These are phyloP conservation scores for Postia placenta DNA, from an alignment of 768 basidiomycete species.

Conservation along the genomic window DNA sequence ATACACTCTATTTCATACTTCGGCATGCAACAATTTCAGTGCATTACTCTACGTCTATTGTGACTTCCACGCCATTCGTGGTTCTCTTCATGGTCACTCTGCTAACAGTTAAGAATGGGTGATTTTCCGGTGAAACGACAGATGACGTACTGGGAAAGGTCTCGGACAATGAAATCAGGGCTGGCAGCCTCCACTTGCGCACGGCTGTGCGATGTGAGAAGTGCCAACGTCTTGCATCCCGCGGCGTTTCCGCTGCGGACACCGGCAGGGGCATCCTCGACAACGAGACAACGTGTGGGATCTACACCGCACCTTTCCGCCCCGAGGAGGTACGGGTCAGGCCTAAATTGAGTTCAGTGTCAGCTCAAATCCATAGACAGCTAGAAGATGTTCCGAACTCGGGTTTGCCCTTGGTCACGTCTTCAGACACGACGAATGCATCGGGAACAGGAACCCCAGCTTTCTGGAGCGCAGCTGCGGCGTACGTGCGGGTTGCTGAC, in stretches of 20 bases:
- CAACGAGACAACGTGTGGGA: slow-evolving; percentile 70
- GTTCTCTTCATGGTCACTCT: slow-evolving; percentile 27
- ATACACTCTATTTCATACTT: background rate
- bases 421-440: slow-evolving; percentile 77
- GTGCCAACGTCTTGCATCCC: slow-evolving; percentile 78
- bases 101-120: background rate
- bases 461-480: slow-evolving; percentile 58
- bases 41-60: slow-evolving; percentile 28
- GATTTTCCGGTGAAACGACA: background rate
- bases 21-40: background rate
- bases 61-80: slow-evolving; percentile 38
- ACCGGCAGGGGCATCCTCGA: slow-evolving; percentile 90
- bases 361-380: background rate
- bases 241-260: slow-evolving; percentile 74
- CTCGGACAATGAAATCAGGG: slow-evolving; percentile 64
- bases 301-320: slow-evolving; percentile 64
- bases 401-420: slow-evolving; percentile 80
- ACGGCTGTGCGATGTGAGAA: slow-evolving; percentile 75
- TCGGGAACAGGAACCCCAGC: slow-evolving; percentile 67
- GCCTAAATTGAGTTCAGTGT: slow-evolving; percentile 32
- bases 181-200: slow-evolving; percentile 58
- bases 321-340: slow-evolving; percentile 88
- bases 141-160: slow-evolving; percentile 57
- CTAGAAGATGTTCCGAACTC: slow-evolving; percentile 31
- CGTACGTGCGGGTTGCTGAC: slow-evolving; percentile 75